Evolutionary conservation across 805 yeast genomes (phyloP), one percentile per base, ranked within the genome.

Genomic region (Teunomyces pallodes): DNA sequence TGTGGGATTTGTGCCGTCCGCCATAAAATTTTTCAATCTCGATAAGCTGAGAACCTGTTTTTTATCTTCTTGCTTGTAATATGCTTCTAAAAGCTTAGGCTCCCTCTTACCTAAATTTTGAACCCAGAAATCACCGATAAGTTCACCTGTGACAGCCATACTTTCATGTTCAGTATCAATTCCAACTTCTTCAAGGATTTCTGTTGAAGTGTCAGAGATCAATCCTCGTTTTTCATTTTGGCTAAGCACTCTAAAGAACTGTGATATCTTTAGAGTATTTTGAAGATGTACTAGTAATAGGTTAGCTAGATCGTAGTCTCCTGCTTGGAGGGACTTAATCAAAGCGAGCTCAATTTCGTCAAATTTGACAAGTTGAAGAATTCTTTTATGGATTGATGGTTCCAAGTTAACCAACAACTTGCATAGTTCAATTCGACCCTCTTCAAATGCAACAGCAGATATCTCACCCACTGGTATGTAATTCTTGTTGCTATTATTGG

Each of bases 401-500:
- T 94, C 98, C 49, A 82, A 65, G 43, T 82, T 77, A 9, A 87
- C 74, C n/a, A 94, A 64, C 39, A 77, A 70, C 46, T 84, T 80
- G 32, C 96, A 85, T 17, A 94, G 66, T 20, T 75, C 72, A 9
- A 77, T 62, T 26, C 98, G 73, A 1, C 98, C 98, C 64, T 92
- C 97, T 57, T 85, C 84, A 56, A 77, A 80, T 0, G 96, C 94
- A 13, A 80, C 74, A 7, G 74, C 69, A 0, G 89, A 82, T 26
- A 90, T 79, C 26, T 75, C 70, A 5, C 80, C 78, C 50, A 81
- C 83, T 0, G 90, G 74, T 7, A 70, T 51, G 17, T 52, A 53
- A 14, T 84, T 76, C 3, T 36, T 47, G 39, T 76, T 74, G 8
- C 66, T 60, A 9, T 67, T 60, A 2, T 61, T 49, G 3, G 55